Percentiles rank a stretch among this genome's conserved stretches.
These are phyloP conservation scores for Chrysanthemum makinoi DNA, from an alignment of 129 eudicot genomes.

Conservation along the genomic window DNA sequence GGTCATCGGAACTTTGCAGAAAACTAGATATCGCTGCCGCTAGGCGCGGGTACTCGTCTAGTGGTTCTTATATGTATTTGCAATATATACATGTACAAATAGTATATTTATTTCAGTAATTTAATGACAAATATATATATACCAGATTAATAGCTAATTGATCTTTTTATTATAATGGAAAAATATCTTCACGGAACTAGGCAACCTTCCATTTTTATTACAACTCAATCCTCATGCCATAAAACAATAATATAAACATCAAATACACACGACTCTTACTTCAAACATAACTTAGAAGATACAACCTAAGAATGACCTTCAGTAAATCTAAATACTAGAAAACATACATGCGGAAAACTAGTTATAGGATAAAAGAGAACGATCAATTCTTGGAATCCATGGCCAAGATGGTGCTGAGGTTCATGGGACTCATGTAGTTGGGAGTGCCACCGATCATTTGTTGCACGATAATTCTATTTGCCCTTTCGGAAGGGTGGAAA, in stretches of 20 bases:
- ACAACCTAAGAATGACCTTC: constrained; percentile 14
- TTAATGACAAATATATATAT: background rate
- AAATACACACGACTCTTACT: constrained; percentile 15
- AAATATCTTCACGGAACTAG: constrained; percentile 11
- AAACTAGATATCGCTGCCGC: too few relatives aligned
- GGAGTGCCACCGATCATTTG: constrained; percentile 47
- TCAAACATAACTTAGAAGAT: constrained; percentile 12
- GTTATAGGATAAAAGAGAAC: background rate
- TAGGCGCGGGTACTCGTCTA: too few relatives aligned
- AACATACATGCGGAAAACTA: background rate
- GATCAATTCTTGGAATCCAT: constrained; percentile 38
- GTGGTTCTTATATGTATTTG: too few relatives aligned
- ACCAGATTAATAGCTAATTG: too few relatives aligned
- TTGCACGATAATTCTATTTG: constrained; percentile 55
- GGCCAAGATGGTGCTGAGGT: constrained; percentile 53
- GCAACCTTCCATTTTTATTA: constrained; percentile 16
- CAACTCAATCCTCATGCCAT: background rate
- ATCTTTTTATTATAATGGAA: background rate
- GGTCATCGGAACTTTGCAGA: too few relatives aligned
- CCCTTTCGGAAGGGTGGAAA: constrained; percentile 76
- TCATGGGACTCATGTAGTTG: constrained; percentile 72
- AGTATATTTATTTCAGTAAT: background rate
- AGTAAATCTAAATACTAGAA: constrained; percentile 11
- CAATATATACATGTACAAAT: background rate
- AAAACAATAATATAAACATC: constrained; percentile 8